A percentile compares a stretch with the other conserved stretches of the same genome.
Evolutionary conservation across 106 monocot species (phyloP).

Genomic region (Alisma plantagoaquatica): DNA sequence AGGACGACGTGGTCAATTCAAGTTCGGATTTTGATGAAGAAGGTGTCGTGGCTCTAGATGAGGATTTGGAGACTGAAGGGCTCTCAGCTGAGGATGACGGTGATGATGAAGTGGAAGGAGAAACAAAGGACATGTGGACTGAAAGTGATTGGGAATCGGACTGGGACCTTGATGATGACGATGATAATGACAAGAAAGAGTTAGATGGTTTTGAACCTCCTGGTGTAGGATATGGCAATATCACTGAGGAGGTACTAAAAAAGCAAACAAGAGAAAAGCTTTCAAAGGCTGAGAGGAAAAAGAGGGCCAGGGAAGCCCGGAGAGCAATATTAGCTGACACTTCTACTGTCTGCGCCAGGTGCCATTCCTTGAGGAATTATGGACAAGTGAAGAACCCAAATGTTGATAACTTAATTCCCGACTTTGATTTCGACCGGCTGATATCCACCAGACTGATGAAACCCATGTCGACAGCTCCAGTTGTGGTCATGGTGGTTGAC

Average conservation of each 20-base stretch:
- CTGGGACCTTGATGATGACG: constrained; percentile 37
- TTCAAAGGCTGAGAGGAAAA: constrained; percentile 87
- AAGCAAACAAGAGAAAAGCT: constrained; percentile 58
- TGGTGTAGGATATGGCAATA: constrained; percentile 81
- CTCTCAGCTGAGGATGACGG: constrained; percentile 14
- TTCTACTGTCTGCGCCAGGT: constrained; percentile 68
- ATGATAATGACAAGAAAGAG: constrained; percentile 37
- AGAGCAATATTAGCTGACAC: constrained; percentile 25
- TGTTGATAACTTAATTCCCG: constrained; percentile 86
- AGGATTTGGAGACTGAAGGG: constrained; percentile 7
- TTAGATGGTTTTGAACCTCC: constrained; percentile 71
- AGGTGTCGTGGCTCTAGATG: background rate
- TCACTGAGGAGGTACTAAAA: constrained; percentile 49
- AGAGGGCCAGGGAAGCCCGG: constrained; percentile 38
- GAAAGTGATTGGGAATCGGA: constrained; percentile 55
- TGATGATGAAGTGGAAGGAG: constrained; percentile 3
- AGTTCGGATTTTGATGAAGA: constrained; percentile 16
- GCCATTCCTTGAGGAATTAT: constrained; percentile 89
- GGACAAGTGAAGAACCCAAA: constrained; percentile 80
- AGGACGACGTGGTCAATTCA: constrained; percentile 8
- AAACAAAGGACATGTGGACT: background rate
- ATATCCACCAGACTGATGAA: constrained; percentile 60
- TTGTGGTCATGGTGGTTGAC: constrained; percentile 88
- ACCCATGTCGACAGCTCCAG: constrained; percentile 39
- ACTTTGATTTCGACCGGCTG: constrained; percentile 88